Evolutionary conservation across 2,329 filamentous ascomycete genomes (phyloP), one percentile per base, ranked within the genome.

Genomic region (Aspergillus awamori): DNA sequence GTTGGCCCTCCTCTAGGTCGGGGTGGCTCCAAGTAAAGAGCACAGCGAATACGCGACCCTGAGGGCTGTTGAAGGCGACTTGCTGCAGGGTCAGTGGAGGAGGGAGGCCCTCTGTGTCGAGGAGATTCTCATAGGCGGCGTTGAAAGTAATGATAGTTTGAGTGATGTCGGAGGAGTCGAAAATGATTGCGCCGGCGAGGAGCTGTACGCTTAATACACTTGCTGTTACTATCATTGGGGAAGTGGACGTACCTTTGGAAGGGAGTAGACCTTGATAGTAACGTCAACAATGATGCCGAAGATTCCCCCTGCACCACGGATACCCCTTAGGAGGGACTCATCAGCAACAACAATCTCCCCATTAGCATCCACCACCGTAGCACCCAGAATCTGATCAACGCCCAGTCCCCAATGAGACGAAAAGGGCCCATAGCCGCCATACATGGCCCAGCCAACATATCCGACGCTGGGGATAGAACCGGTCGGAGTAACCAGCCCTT

Each of bases 331-430:
- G n/a, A 68, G 30, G 4, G 30, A 38, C 13, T 58, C 36, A 52
- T 70, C 61, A 0, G 65, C 63, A 0, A 59, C 43, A 8, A 65
- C 24, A 0, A 69, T n/a, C 2, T 63, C 48, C 1, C 65, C 67
- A 5, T 61, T 7, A 2, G 62, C 47, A 15, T 63, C 56, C 1
- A 69, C 60, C 1, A 70, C 22, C 2, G 48, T 65, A 0, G 68
- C 68, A 0, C 67, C 70, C 1, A 79, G 41, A 15, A 79, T 77
- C 62, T 79, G 74, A 58, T 80, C 77, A 8, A 71, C 70, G 0
- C 76, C 76, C 0, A 78, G 57, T 3, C 77, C 77, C 57, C 66
- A 72, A 2, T 53, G 47, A 0, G 65, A 60, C 2, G 67, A 65
- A 22, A 75, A 69, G 0, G 70, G 64, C 2, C 76, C 77, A 58